Conservation (phyloP, 2,329 filamentous ascomycete genomes). For the Biscogniauxia sp. region DNA sequence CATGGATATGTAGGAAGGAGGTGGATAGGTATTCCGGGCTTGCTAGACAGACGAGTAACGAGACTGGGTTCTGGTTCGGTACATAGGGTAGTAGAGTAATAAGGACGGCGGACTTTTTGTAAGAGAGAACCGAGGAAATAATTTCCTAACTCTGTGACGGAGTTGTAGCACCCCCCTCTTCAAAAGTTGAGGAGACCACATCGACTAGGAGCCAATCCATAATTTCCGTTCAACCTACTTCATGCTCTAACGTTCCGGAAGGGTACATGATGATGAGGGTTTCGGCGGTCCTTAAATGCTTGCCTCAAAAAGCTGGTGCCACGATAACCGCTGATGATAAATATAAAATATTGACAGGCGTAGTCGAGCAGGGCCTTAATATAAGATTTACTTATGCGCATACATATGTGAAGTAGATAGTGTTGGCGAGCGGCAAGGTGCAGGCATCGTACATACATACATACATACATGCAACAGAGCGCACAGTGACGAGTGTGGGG, state of each 20-base stretch:
- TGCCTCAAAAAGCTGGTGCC: too few species aligned
- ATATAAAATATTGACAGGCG: too few species aligned
- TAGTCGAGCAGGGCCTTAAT: too few species aligned
- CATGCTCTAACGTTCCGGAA: too few species aligned
- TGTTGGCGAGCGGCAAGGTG: not conserved
- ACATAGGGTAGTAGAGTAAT: not conserved
- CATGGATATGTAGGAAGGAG: constrained; percentile 62
- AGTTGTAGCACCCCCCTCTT: not conserved
- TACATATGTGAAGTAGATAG: not conserved
- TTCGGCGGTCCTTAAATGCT: too few species aligned
- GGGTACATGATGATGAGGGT: too few species aligned
- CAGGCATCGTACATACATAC: not conserved
- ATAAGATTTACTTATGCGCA: not conserved
- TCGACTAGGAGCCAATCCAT: not conserved
- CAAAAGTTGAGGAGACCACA: not conserved
- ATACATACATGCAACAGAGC: not conserved
- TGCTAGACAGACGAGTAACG: not conserved
- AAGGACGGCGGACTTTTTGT: not conserved
- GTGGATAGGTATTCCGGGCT: not conserved
- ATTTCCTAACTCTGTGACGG: not conserved
- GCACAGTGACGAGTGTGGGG: not conserved
- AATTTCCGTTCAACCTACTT: not conserved
- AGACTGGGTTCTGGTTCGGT: not conserved
- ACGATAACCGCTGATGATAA: too few species aligned
- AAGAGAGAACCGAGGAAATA: not conserved